Evolutionary conservation across 345 rosid species (phyloP).

Genomic region (Salix purpurea): DNA sequence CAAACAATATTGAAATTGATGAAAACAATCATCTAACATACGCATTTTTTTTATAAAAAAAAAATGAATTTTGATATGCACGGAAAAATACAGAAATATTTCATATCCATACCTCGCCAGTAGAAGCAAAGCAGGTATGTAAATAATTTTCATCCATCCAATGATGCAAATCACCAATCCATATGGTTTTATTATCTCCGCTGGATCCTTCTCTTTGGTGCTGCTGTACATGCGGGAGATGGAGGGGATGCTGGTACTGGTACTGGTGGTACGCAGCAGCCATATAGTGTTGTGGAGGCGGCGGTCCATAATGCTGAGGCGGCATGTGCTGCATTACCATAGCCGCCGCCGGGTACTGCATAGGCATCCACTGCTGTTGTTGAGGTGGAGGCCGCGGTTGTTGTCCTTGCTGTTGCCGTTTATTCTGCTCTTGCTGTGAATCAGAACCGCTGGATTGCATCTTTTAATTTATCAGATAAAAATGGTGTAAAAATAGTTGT

Average conservation of each 20-base stretch:
- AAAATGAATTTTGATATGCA: not conserved
- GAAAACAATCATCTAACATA: not conserved
- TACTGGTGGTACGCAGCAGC: conserved; percentile 38
- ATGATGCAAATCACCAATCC: conserved; percentile 96
- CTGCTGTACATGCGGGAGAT: conserved; percentile 28
- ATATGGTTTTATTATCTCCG: conserved; percentile 70
- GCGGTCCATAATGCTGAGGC: conserved; percentile 50
- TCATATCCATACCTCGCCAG: conserved; percentile 60
- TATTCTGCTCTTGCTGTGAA: conserved; percentile 36
- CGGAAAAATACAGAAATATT: not conserved
- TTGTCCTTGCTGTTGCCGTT: conserved; percentile 17
- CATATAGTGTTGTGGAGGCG: conserved; percentile 56
- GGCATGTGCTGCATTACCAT: conserved; percentile 89
- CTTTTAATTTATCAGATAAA: conserved; percentile 16
- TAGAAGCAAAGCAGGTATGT: conserved; percentile 61
- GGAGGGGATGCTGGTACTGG: conserved; percentile 26
- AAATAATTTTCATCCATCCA: conserved; percentile 98
- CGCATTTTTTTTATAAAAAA: not conserved
- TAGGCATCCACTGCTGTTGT: conserved; percentile 57
- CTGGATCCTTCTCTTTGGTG: conserved; percentile 43
- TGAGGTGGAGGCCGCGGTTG: conserved; percentile 28
- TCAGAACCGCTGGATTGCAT: conserved; percentile 54
- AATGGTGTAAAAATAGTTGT: not conserved
- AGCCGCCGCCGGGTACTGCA: conserved; percentile 77
- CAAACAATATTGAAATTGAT: not conserved